Evolutionary conservation across 176 grass and related monocot species (phyloP), one percentile per base, ranked within the genome.

Genomic region (Zoysia pacifica): DNA sequence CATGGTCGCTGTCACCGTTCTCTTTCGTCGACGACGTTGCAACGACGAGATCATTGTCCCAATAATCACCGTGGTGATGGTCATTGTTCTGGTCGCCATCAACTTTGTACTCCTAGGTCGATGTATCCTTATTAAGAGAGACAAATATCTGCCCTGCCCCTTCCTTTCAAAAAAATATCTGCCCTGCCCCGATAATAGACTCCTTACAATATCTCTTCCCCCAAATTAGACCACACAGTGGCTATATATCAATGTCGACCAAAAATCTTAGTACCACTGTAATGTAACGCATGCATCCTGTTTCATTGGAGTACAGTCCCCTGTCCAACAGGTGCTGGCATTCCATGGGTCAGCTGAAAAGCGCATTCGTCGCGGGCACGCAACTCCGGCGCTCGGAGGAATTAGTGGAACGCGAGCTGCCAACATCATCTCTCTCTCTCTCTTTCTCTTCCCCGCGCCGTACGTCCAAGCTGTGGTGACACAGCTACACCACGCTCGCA

Each of bases 301-400:
- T 28, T 28, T 28, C 28, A 28, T 28, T 28, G 28, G 28, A 28
- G 28, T 28, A 28, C 28, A 28, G 28, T 13, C 51, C 5, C 28
- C 39, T 11, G n/a, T 66, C 16, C 76, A 65, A 66, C 67, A 73
- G 55, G 16, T 73, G 83, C 35, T 36, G 7, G 42, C 49, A 41
- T 1, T 6, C 36, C n/a, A 84, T 13, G 35, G 58, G 62, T 11
- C 43, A 60, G 36, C 13, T 43, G 35, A 74, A 67, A 74, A 35
- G 44, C 52, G 44, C 47, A 70, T 48, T 71, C 47, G 54, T 71
- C 28, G 28, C 28, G 69, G 55, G 63, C 44, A 64, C 56, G 35
- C 58, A 43, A 40, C 45, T 81, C 79, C 56, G 9, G 66, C 61
- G 20, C 61, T 52, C 11, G 10, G 18, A 50, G 79, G 11, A 72